Evolutionary conservation across 1,284 basidiomycete genomes (phyloP), one percentile per base, ranked within the genome.

Genomic region (Heterobasidion irregulare): DNA sequence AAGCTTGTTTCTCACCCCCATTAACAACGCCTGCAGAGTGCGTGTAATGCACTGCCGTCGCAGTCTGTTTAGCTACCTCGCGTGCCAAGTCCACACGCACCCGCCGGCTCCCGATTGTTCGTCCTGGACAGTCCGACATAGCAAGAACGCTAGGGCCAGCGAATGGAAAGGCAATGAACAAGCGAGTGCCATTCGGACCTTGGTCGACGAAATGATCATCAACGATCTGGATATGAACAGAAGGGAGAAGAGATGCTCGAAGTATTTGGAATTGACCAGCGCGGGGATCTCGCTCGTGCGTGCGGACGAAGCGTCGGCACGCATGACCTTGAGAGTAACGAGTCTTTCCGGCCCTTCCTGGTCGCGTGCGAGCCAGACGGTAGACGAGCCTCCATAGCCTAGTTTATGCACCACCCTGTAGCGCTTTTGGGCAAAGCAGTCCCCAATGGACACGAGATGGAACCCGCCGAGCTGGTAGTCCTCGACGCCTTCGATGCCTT

Each of bases 281-380:
- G 70, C 70, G 13, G 65, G 58, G 33, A 66, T 56, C 41, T 64
- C 62, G 45, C 55, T 52, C 33, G 50, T 47, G 26, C 58, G 19
- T 35, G 56, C 62, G 53, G 61, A 60, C 18, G 69, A 67, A n/a
- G 57, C 26, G 26, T 70, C 62, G 34, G 72, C 70, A 49, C 62
- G 58, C 63, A 73, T 61, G 52, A 60, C 65, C 54, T 74, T 73
- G 48, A 74, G 64, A 55, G 72, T 64, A 18, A 72, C 64, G 15
- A 71, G 58, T 53, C 55, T 64, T 16, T 61, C 61, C 26, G 26
- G 26, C 50, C 48, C 13, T n/a, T 55, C 53, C 49, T 62, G 60
- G 53, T 73, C 68, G 52, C 69, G 67, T 19, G 68, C 72, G 7
- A 75, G 68, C 73, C 73, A 74, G 19, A 74, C 61, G 34, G 72